These are phyloP conservation scores for Cytospora paraplurivora DNA, from an alignment of 2,329 filamentous ascomycete species.

Conservation along the genomic window DNA sequence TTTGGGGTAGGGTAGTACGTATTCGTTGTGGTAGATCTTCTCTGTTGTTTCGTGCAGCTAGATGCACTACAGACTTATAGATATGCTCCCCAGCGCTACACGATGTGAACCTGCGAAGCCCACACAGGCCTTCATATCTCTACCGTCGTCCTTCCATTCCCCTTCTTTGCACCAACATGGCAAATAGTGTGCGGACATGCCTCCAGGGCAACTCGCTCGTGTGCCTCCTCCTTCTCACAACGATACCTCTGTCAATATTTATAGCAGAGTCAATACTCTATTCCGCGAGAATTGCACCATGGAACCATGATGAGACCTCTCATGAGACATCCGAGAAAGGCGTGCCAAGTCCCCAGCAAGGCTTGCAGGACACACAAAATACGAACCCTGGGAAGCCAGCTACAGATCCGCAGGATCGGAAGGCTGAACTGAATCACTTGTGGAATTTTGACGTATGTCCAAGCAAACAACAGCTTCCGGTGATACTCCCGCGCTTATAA, in stretches of 20 bases:
- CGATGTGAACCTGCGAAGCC: no score
- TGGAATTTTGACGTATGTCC: slow-evolving; percentile 3
- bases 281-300: background rate
- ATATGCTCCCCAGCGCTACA: no score
- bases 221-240: slow-evolving; percentile 2
- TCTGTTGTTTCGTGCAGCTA: no score
- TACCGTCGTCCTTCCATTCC: no score
- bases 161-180: no score
- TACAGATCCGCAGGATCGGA: background rate
- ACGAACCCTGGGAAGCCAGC: slow-evolving; percentile 1
- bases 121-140: no score
- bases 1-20: no score
- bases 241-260: slow-evolving; percentile 1
- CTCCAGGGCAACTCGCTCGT: background rate
- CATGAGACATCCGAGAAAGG: no score
- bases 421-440: background rate
- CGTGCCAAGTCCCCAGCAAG: no score
- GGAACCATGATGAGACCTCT: background rate
- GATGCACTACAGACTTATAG: no score
- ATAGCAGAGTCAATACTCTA: background rate
- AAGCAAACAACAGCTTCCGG: background rate
- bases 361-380: background rate
- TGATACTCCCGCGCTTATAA: background rate
- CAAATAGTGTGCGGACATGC: no score
- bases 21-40: no score